Evolutionary conservation across 768 basidiomycete species (phyloP).

Genomic region (Amanita inopinata): DNA sequence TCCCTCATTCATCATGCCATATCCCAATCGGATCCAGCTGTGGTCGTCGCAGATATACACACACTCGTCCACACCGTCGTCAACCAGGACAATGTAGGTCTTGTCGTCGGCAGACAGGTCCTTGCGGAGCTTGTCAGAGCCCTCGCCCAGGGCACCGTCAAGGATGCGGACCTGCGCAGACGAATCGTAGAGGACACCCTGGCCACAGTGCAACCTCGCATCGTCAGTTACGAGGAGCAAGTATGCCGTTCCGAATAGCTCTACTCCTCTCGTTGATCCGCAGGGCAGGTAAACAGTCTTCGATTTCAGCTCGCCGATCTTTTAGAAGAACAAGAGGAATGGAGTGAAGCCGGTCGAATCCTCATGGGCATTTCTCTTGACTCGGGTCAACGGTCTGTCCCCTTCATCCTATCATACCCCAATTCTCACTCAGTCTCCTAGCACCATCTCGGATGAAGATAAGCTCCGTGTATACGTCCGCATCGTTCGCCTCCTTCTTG

Average conservation of each 20-base stretch:
- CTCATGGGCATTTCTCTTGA: constrained; percentile 91
- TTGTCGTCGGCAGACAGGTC: constrained; percentile 84
- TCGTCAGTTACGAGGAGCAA: constrained; percentile 94
- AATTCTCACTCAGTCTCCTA: constrained; percentile 17
- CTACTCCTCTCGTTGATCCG: constrained; percentile 4
- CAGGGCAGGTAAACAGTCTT: constrained; percentile 62
- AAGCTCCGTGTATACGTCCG: constrained; percentile 88
- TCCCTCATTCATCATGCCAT: constrained; percentile 60
- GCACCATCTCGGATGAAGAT: constrained; percentile 67
- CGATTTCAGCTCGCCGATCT: constrained; percentile 88
- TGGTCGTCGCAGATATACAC: constrained; percentile 49
- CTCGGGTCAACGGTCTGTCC: constrained; percentile 67
- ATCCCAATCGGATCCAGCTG: constrained; percentile 34
- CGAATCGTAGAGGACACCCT: constrained; percentile 71
- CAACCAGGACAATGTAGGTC: constrained; percentile 70
- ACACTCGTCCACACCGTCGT: constrained; percentile 71
- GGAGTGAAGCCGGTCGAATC: constrained; percentile 86
- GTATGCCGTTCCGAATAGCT: constrained; percentile 30
- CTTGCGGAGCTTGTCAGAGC: constrained; percentile 74
- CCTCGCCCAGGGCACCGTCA: constrained; percentile 46
- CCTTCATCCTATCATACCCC: constrained; percentile 4
- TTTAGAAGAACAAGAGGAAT: constrained; percentile 84
- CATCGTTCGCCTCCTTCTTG: constrained; percentile 87
- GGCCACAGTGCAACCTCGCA: constrained; percentile 57
- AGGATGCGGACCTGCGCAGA: constrained; percentile 50